Evolutionary conservation across 2,329 filamentous ascomycete genomes (phyloP).

Genomic region (Fusarium falciforme): DNA sequence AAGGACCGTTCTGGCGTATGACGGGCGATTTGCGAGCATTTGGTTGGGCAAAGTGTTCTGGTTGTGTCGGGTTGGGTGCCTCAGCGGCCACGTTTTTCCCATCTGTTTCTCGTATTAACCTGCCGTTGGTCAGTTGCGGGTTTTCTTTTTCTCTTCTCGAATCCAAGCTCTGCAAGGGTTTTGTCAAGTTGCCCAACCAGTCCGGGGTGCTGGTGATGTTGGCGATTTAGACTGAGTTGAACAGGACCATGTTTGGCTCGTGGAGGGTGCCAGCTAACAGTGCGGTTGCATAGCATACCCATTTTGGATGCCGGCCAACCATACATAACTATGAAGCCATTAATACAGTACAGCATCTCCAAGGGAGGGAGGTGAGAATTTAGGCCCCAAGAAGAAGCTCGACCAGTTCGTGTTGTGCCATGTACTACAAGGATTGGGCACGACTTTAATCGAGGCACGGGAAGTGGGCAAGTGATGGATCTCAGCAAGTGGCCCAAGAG

Average conservation of each 20-base stretch:
- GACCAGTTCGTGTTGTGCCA: slow-evolving; percentile 11
- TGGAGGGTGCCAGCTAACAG: background rate
- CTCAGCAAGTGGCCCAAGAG: slow-evolving; percentile 30
- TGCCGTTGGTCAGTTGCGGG: slow-evolving; percentile 7
- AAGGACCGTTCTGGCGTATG: slow-evolving; percentile 17
- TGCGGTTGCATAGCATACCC: background rate
- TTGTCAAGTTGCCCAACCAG: slow-evolving; percentile 1
- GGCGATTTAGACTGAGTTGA: background rate
- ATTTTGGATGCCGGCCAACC: background rate
- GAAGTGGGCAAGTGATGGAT: slow-evolving; percentile 44
- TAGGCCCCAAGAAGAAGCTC: slow-evolving; percentile 11
- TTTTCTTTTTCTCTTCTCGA: slow-evolving; percentile 35
- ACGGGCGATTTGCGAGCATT: slow-evolving; percentile 16
- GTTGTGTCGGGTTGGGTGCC: slow-evolving; percentile 13
- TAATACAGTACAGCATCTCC: background rate
- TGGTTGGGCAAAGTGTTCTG: slow-evolving; percentile 22
- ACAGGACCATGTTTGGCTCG: background rate
- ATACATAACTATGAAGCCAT: background rate
- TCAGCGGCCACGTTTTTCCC: slow-evolving; percentile 18
- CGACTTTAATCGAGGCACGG: slow-evolving; percentile 35
- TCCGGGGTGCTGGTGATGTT: background rate
- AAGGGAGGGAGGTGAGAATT: slow-evolving; percentile 14
- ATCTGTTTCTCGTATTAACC: slow-evolving; percentile 33
- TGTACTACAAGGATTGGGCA: slow-evolving; percentile 22
- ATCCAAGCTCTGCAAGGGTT: slow-evolving; percentile 15